A percentile compares a stretch with the other conserved stretches of the same genome.
Evolutionary conservation across 345 rosid species (phyloP).

Genomic region (Salix viminalis): DNA sequence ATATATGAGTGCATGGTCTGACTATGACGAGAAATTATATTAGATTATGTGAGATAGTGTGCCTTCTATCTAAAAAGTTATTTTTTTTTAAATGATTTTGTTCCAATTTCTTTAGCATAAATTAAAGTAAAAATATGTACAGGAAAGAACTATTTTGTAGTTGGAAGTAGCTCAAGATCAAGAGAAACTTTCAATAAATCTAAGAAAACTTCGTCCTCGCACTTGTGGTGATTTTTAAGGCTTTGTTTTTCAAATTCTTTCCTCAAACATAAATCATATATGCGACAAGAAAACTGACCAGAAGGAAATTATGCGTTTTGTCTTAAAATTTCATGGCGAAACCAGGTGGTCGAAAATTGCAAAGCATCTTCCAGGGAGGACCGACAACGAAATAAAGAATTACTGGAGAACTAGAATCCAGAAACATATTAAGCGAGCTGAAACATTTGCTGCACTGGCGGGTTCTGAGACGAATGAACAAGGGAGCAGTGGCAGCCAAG

Average conservation of each 20-base stretch:
- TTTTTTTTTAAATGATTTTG: too few relatives aligned
- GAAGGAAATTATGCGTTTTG: not conserved
- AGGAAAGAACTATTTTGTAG: too few relatives aligned
- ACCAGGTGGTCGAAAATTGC: constrained; percentile 91
- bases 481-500: constrained; percentile 38
- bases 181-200: too few relatives aligned
- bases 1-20: too few relatives aligned
- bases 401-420: constrained; percentile 96
- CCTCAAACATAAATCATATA: not conserved
- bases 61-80: too few relatives aligned
- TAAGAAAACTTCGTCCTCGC: not conserved
- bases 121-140: too few relatives aligned
- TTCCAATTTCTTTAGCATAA: too few relatives aligned
- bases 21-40: too few relatives aligned
- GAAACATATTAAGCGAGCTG: constrained; percentile 71
- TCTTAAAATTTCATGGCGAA: not conserved
- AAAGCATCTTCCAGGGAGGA: constrained; percentile 94
- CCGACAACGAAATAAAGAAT: constrained; percentile 94
- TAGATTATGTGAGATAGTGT: too few relatives aligned
- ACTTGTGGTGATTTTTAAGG: not conserved
- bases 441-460: constrained; percentile 31
- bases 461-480: constrained; percentile 41
- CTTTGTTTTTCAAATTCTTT: not conserved
- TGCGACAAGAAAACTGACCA: not conserved
- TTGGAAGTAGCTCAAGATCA: too few relatives aligned